phyloP scores from a whole-genome alignment of 2,329 filamentous ascomycete species.

The Penicillium sp. region DNA sequence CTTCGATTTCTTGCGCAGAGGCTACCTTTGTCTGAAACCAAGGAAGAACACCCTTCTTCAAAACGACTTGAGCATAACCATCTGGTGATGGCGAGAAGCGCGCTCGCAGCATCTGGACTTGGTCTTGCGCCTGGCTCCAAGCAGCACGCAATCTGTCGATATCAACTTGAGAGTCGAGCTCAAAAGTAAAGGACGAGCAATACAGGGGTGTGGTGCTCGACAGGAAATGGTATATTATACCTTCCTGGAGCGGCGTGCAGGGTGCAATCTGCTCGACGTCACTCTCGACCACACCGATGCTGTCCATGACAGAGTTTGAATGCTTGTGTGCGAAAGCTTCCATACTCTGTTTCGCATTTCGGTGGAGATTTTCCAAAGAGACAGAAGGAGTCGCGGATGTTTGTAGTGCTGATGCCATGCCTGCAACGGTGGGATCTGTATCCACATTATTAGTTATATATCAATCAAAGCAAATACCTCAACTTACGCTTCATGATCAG shows the following conservation, averaged over 20 bases:
- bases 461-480: slow-evolving; percentile 23
- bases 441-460: slow-evolving; percentile 4
- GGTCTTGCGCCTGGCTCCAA: slow-evolving; percentile 52
- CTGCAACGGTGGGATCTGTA: slow-evolving; percentile 38
- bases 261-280: slow-evolving; percentile 70
- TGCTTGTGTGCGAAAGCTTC: slow-evolving; percentile 61
- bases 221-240: slow-evolving; percentile 69
- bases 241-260: slow-evolving; percentile 80
- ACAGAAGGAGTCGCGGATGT: slow-evolving; percentile 4
- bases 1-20: slow-evolving; percentile 29
- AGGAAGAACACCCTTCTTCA: slow-evolving; percentile 42
- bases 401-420: slow-evolving; percentile 33
- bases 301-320: slow-evolving; percentile 48
- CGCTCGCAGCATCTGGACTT: slow-evolving; percentile 64
- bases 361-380: slow-evolving; percentile 22
- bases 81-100: slow-evolving; percentile 67
- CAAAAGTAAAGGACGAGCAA: slow-evolving; percentile 68
- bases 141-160: slow-evolving; percentile 48
- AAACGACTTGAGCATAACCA: slow-evolving; percentile 69
- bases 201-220: slow-evolving; percentile 58
- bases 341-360: slow-evolving; percentile 56
- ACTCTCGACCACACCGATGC: slow-evolving; percentile 47
- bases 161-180: slow-evolving; percentile 47
- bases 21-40: slow-evolving; percentile 43
- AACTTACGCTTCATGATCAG: slow-evolving; percentile 58